Evolutionary conservation across 164 flowering plant species (phyloP), one percentile per base, ranked within the genome.

Genomic region (Umbilicus rupestris): DNA sequence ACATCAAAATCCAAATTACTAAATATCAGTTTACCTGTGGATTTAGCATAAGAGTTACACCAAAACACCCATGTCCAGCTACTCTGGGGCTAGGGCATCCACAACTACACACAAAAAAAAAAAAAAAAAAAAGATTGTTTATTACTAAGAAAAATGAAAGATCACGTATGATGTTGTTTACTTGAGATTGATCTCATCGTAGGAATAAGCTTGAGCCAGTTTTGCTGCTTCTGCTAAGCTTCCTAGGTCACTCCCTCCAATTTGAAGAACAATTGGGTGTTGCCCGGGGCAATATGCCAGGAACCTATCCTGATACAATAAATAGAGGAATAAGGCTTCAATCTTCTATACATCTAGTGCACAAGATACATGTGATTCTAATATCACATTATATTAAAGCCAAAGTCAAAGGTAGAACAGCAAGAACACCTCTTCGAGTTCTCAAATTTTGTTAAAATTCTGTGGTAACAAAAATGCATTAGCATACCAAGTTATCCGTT

Each of bases 11-110:
- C 1, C 16, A 46, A 12, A 58, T 62, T 30, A 63, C 15, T 29
- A 30, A 66, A 68, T 58, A 52, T 3, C 50, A 6, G n/a, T n/a
- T 29, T 44, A 92, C 99, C 97, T 88, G 88, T 69, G 99, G 96
- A 74, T 92, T 81, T 69, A 88, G 90, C 97, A 92, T 88, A 63
- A 91, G 90, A 62, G 84, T 79, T 55, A 74, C 98, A 64, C 97
- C 98, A 80, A 94, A 94, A 82, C 97, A 91, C 28, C 98, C 98
- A 81, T 87, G 96, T 63, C 97, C 99, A 64, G 93, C 96, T 47
- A 95, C 99, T 74, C 75, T 84, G 20, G 87, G 83, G 78, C 99
- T 94, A 29, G 99, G 99, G 72, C 99, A 95, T 63, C 99, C 99
- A 76, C 99, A 94, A 76, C 97, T 95, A 60, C 16, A 71, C 12